Evolutionary conservation across 148 eudicot species (phyloP), one percentile per base, ranked within the genome.

Genomic region (Chenopodium formosanum): DNA sequence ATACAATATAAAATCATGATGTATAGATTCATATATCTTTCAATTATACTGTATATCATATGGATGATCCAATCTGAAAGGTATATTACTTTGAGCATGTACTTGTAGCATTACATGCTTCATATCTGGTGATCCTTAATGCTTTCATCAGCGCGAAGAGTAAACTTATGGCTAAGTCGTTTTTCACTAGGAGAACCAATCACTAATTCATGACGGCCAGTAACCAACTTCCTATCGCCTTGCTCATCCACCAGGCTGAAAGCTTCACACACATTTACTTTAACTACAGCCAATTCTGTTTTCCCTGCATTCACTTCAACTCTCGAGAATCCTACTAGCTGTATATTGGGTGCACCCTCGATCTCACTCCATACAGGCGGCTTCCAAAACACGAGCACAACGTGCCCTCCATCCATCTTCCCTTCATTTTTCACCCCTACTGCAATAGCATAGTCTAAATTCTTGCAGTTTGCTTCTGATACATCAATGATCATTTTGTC

Each of bases 261-360:
- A 14, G 64, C 82, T 78, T 85, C 81, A 72, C 82, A 79, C 60
- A 70, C 80, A 75, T 79, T 78, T 3, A 79, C 7, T 32, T 40
- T 76, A 52, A 80, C 47, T 32, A 20, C 62, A 31, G 37, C 80
- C 4, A 12, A 23, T 14, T 68, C 75, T 23, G 82, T 79, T 34
- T 79, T 73, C 48, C 80, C 80, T 22, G 56, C 80, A 40, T 80
- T 69, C 64, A 84, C 89, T 52, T 64, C 80, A 50, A 82, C 87
- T 29, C 79, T 78, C 56, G 79, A 78, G 17, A 87, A 87, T 13
- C 83, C 85, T 27, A 87, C 83, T 46, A 84, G 70, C 81, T 84
- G 83, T 25, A 48, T 1, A 3, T 77, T 80, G 8, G 83, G 89
- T 25, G 67, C 52, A 34, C 89, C 89, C 13, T 25, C 27, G 52